These are phyloP conservation scores for Podaxis pistillaris DNA, from an alignment of 768 basidiomycete species.

Conservation along the genomic window DNA sequence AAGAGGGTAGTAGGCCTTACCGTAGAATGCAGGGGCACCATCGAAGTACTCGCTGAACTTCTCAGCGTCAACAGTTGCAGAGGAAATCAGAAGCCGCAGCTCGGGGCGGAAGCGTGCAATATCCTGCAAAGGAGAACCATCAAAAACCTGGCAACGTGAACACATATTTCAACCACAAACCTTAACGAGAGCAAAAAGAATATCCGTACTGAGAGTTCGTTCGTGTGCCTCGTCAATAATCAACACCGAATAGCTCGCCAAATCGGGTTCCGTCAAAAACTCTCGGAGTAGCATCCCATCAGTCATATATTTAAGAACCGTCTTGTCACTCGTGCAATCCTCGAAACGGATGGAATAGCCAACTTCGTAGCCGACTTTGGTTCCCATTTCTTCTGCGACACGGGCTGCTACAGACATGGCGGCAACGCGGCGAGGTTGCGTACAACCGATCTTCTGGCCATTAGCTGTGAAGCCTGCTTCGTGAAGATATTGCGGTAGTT, in stretches of 20 bases:
- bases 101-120: constrained; percentile 96
- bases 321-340: constrained; percentile 99
- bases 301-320: constrained; percentile 99
- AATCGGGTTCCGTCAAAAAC: constrained; percentile 95
- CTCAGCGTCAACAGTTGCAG: constrained; percentile 95
- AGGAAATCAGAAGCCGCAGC: constrained; percentile 88
- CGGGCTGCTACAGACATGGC: constrained; percentile 99
- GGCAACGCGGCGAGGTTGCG: constrained; percentile 96
- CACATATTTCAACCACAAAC: constrained; percentile 47
- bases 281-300: constrained; percentile 98
- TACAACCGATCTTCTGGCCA: constrained; percentile 91
- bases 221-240: constrained; percentile 99
- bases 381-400: constrained; percentile 98
- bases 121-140: constrained; percentile 55
- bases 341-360: constrained; percentile 99
- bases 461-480: constrained; percentile 92
- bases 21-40: constrained; percentile 90
- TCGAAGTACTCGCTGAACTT: constrained; percentile 99
- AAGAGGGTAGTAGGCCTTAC: constrained; percentile 39
- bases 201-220: constrained; percentile 96
- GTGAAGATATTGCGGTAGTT: constrained; percentile 96
- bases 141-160: constrained; percentile 11
- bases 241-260: constrained; percentile 91
- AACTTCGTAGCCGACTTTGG: constrained; percentile 95
- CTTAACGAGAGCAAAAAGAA: constrained; percentile 97